Conservation (phyloP, 768 basidiomycete genomes). For the Tephrocybe sp. region DNA sequence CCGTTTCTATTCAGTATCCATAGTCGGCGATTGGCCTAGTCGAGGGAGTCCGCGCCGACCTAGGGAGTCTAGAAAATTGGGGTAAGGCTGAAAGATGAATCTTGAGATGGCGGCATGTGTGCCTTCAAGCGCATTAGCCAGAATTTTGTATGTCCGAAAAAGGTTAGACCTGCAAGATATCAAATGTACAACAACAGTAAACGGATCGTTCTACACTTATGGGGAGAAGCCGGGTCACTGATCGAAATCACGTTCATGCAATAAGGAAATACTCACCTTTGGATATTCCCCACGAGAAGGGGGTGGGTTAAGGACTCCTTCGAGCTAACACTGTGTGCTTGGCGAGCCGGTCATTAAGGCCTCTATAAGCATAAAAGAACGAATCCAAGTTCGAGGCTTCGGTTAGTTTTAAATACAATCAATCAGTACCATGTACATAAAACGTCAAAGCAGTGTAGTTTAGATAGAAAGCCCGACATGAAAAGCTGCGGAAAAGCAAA, state of each 20-base stretch:
- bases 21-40: conserved; percentile 30
- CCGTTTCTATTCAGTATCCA: conserved; percentile 15
- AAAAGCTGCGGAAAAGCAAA: conserved; percentile 13
- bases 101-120: conserved; percentile 39
- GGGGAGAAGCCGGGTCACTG: conserved; percentile 22
- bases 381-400: conserved; percentile 14
- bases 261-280: conserved; percentile 14
- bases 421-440: conserved; percentile 19
- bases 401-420: conserved; percentile 17
- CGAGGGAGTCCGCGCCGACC: conserved; percentile 36
- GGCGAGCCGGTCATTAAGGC: conserved; percentile 19
- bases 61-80: conserved; percentile 29
- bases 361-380: conserved; percentile 12
- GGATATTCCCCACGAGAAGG: conserved; percentile 14
- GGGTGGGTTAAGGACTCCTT: no score
- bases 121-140: conserved; percentile 39
- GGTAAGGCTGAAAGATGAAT: conserved; percentile 31
- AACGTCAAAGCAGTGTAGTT: conserved; percentile 13
- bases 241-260: conserved; percentile 17
- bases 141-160: conserved; percentile 34
- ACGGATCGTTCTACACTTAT: conserved; percentile 21
- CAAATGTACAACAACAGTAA: conserved; percentile 24
- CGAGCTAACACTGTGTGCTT: conserved; percentile 14
- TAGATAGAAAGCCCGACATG: conserved; percentile 11
- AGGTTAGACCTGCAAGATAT: conserved; percentile 33